A percentile compares a stretch with the other conserved stretches of the same genome.
Conservation (phyloP, 305 asterid species). For the Ilex paraguariensis region DNA sequence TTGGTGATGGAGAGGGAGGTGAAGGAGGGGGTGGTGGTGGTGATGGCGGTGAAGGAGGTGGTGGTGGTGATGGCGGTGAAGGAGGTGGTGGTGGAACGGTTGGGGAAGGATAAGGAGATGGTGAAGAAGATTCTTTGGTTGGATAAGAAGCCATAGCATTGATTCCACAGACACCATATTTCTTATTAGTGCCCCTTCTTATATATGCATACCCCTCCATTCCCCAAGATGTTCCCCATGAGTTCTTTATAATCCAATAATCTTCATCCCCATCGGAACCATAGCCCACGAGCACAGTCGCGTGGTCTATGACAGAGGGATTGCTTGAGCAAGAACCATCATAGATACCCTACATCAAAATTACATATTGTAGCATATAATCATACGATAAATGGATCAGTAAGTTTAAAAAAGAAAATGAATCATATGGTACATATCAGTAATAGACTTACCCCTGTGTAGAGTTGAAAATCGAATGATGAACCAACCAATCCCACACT, state of each 20-base stretch:
- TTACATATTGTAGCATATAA: background rate
- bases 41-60: background rate
- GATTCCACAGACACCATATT: constrained; percentile 28
- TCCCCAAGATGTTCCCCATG: constrained; percentile 34
- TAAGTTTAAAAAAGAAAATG: no score
- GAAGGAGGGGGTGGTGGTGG: constrained; percentile 6
- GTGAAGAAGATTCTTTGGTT: constrained; percentile 10
- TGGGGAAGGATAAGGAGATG: constrained; percentile 8
- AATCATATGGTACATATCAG: background rate
- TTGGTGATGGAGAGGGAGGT: constrained; percentile 12
- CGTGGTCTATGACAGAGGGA: constrained; percentile 24
- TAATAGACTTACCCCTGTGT: constrained; percentile 21
- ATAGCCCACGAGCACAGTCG: constrained; percentile 25
- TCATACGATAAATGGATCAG: no score
- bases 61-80: constrained; percentile 1
- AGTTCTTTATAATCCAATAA: constrained; percentile 30
- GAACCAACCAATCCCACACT: constrained; percentile 29
- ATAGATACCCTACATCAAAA: constrained; percentile 21
- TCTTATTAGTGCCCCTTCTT: constrained; percentile 13
- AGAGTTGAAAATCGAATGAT: constrained; percentile 29
- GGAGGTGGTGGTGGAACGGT: background rate
- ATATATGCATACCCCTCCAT: constrained; percentile 23
- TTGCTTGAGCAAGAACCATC: constrained; percentile 24
- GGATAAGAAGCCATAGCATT: constrained; percentile 33
- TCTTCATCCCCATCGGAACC: constrained; percentile 21